Conservation (phyloP, 2,329 filamentous ascomycete genomes). For the Fusarium oligoseptatum region DNA sequence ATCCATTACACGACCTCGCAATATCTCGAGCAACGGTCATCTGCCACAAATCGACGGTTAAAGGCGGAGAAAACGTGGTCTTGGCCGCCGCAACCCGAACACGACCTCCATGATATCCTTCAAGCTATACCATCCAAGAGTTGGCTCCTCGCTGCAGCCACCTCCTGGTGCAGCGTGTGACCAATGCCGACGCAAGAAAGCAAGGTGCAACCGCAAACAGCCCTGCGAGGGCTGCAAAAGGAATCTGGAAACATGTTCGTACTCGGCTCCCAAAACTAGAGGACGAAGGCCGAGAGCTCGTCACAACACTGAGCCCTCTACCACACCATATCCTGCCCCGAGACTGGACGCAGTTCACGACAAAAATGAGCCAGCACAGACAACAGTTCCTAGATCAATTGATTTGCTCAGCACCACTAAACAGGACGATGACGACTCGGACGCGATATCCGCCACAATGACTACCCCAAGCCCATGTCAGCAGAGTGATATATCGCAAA, state of each 20-base stretch:
- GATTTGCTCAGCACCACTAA: too few relatives aligned
- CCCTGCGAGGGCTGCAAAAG: constrained; percentile 11
- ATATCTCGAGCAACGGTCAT: neutral
- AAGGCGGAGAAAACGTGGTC: neutral
- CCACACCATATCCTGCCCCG: neutral
- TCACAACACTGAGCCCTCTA: neutral
- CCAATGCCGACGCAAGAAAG: constrained; percentile 21
- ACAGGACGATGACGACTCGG: neutral
- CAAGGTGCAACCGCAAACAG: constrained; percentile 18
- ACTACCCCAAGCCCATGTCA: neutral
- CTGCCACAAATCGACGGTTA: neutral
- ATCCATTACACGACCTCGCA: neutral
- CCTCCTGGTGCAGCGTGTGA: constrained; percentile 20
- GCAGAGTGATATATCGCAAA: neutral
- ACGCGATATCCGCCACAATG: neutral
- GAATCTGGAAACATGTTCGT: constrained; percentile 4
- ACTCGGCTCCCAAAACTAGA: constrained; percentile 2
- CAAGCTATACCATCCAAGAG: constrained; percentile 12
- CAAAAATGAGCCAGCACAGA: neutral
- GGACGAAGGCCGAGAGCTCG: neutral
- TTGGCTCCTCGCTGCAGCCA: constrained; percentile 1
- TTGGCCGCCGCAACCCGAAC: neutral
- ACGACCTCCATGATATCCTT: constrained; percentile 9
- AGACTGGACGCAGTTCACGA: neutral
- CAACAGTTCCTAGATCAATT: neutral